Percentiles rank a stretch among this genome's conserved stretches.
phyloP scores from a whole-genome alignment of 768 basidiomycete genomes.

The Rhodotorula paludigena region DNA sequence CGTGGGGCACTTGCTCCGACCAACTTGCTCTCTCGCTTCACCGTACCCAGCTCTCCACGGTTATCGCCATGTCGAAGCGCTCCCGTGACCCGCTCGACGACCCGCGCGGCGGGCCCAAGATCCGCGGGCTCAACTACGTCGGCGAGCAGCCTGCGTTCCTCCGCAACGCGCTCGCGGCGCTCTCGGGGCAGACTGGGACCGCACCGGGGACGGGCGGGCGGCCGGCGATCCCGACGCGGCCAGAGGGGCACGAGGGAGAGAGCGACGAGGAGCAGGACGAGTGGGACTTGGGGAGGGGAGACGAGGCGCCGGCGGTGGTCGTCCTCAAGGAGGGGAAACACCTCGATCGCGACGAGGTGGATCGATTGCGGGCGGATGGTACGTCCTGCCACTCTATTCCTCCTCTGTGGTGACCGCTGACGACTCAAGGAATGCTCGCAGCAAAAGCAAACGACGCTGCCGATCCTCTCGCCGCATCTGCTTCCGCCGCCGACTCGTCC shows the following conservation, averaged over 20 bases:
- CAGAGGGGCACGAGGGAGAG: background rate
- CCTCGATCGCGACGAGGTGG: conserved; percentile 25
- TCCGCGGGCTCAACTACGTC: conserved; percentile 16
- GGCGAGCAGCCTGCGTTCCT: conserved; percentile 32
- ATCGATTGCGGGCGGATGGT: conserved; percentile 23
- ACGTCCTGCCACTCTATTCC: background rate
- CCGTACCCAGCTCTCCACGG: background rate
- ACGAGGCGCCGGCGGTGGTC: conserved; percentile 1
- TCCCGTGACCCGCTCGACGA: conserved; percentile 23
- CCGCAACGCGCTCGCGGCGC: conserved; percentile 22
- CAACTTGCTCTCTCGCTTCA: background rate
- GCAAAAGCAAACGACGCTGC: conserved; percentile 1
- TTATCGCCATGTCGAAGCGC: conserved; percentile 5
- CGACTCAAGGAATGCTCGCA: background rate
- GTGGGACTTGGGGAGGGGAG: conserved; percentile 1
- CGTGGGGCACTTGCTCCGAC: too few relatives aligned
- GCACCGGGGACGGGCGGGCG: conserved; percentile 7
- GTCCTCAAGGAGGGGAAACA: conserved; percentile 31
- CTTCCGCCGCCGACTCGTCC: background rate
- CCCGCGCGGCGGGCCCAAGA: conserved; percentile 10
- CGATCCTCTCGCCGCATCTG: conserved; percentile 10
- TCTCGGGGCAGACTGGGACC: background rate
- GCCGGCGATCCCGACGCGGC: conserved; percentile 21
- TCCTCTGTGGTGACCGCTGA: too few relatives aligned
- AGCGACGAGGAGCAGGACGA: conserved; percentile 1